phyloP scores from a whole-genome alignment of 805 yeast species.

The Debaryomyces castellii region DNA sequence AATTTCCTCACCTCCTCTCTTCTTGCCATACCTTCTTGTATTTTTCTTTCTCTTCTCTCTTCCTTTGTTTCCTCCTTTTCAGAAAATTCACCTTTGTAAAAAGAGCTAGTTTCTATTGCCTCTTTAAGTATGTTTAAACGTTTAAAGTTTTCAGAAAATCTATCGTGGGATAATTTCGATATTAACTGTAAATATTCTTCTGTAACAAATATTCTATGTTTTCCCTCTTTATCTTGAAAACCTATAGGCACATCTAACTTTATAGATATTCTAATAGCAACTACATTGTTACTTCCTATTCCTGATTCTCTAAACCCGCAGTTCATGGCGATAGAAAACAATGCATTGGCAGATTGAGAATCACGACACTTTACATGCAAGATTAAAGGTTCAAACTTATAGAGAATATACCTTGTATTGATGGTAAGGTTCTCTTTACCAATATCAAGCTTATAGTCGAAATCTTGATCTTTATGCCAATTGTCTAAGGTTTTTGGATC shows the following conservation, averaged over 20 bases:
- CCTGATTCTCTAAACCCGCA: slow-evolving; percentile 90
- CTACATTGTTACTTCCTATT: slow-evolving; percentile 73
- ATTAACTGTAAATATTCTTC: slow-evolving; percentile 50
- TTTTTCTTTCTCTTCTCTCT: slow-evolving; percentile 54
- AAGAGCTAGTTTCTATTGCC: slow-evolving; percentile 30
- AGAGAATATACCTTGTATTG: slow-evolving; percentile 57
- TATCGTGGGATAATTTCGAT: slow-evolving; percentile 54
- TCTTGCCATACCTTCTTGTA: slow-evolving; percentile 48
- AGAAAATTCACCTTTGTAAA: no score
- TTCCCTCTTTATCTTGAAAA: slow-evolving; percentile 31
- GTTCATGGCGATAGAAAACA: slow-evolving; percentile 72
- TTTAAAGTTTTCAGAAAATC: slow-evolving; percentile 64
- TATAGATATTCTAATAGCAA: slow-evolving; percentile 75
- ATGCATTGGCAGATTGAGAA: slow-evolving; percentile 51
- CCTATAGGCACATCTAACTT: slow-evolving; percentile 80
- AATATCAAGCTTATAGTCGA: slow-evolving; percentile 7
- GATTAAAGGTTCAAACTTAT: slow-evolving; percentile 83
- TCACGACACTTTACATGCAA: slow-evolving; percentile 79
- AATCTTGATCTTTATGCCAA: slow-evolving; percentile 46
- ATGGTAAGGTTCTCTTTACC: slow-evolving; percentile 4
- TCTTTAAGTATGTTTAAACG: slow-evolving; percentile 51
- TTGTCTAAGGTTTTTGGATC: slow-evolving; percentile 45
- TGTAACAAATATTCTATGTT: slow-evolving; percentile 46
- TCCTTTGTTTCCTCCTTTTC: slow-evolving; percentile 43
- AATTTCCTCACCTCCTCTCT: slow-evolving; percentile 25